Conservation (phyloP, 2,329 filamentous ascomycete genomes). For the Trichoderma arundinaceum region DNA sequence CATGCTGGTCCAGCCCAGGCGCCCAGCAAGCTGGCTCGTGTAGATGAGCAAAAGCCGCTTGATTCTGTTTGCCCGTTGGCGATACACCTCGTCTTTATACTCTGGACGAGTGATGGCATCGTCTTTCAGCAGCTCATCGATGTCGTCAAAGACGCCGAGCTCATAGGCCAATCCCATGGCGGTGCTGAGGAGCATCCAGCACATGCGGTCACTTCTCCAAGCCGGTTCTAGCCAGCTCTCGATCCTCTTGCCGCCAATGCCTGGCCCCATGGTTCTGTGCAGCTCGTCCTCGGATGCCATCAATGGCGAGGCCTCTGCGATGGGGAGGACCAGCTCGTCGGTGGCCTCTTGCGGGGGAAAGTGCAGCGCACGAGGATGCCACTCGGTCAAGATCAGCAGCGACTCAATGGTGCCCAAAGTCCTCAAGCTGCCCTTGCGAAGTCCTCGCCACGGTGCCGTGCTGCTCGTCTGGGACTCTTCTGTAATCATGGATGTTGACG, state of each 20-base stretch:
- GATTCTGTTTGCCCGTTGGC: conserved; percentile 78
- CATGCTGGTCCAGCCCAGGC: conserved; percentile 93
- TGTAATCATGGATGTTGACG: conserved; percentile 45
- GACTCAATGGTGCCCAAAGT: conserved; percentile 95
- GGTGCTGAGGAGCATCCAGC: conserved; percentile 95
- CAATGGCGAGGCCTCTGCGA: conserved; percentile 56
- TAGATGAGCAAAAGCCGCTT: conserved; percentile 89
- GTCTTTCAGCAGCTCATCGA: conserved; percentile 70
- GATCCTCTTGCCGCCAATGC: conserved; percentile 82
- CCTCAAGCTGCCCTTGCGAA: conserved; percentile 78
- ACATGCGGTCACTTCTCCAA: conserved; percentile 94
- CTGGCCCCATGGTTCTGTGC: conserved; percentile 49
- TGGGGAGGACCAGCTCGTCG: conserved; percentile 70
- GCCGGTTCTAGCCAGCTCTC: conserved; percentile 97
- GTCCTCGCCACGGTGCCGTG: conserved; percentile 71
- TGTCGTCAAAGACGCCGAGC: conserved; percentile 92
- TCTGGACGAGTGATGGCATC: conserved; percentile 65
- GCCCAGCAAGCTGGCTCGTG: conserved; percentile 88
- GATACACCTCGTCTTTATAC: conserved; percentile 77
- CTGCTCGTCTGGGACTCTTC: conserved; percentile 67
- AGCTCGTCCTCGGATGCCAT: conserved; percentile 48
- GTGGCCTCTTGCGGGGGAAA: conserved; percentile 84
- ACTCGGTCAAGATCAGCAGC: conserved; percentile 91
- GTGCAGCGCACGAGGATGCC: conserved; percentile 93
- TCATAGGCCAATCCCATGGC: conserved; percentile 90